Conservation (phyloP, 2,329 filamentous ascomycete genomes). For the Colletotrichum trifolii region DNA sequence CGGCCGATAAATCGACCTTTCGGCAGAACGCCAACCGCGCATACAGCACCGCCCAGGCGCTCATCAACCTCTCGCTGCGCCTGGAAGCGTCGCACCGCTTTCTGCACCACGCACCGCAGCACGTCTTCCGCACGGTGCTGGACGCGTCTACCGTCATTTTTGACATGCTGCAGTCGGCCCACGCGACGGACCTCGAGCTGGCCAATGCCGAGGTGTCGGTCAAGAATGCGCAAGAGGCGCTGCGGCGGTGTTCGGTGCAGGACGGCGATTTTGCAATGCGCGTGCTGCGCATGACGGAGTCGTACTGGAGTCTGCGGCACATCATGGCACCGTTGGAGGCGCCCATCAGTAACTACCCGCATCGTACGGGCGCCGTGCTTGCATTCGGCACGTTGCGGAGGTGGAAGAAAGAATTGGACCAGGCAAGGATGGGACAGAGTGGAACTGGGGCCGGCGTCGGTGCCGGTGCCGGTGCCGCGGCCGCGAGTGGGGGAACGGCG, state of each 20-base stretch:
- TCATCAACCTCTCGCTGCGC: slow-evolving; percentile 52
- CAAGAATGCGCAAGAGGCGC: slow-evolving; percentile 40
- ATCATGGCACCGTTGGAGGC: slow-evolving; percentile 52
- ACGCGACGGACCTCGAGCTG: slow-evolving; percentile 37
- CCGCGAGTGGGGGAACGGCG: neutral
- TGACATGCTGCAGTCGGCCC: slow-evolving; percentile 48
- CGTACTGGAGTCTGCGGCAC: slow-evolving; percentile 57
- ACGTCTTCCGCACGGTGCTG: slow-evolving; percentile 59
- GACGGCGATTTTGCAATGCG: slow-evolving; percentile 62
- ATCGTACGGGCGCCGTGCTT: slow-evolving; percentile 60
- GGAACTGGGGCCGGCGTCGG: slow-evolving; percentile 9
- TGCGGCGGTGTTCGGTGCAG: slow-evolving; percentile 56
- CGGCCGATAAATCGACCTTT: slow-evolving; percentile 50
- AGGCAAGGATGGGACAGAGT: slow-evolving; percentile 39
- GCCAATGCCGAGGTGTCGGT: slow-evolving; percentile 35
- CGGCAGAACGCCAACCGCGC: slow-evolving; percentile 58
- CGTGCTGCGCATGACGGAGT: slow-evolving; percentile 58
- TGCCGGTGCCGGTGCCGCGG: slow-evolving; percentile 25
- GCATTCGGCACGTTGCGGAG: slow-evolving; percentile 61
- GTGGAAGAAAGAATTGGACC: slow-evolving; percentile 57
- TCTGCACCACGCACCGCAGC: slow-evolving; percentile 61
- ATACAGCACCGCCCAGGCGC: slow-evolving; percentile 59
- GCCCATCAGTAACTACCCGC: slow-evolving; percentile 53
- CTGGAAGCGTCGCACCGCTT: slow-evolving; percentile 43
- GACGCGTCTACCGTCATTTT: slow-evolving; percentile 51